A percentile compares a stretch with the other conserved stretches of the same genome.
These are phyloP conservation scores for Spergularia azorica DNA, from an alignment of 179 eudicot genomes.

Conservation along the genomic window DNA sequence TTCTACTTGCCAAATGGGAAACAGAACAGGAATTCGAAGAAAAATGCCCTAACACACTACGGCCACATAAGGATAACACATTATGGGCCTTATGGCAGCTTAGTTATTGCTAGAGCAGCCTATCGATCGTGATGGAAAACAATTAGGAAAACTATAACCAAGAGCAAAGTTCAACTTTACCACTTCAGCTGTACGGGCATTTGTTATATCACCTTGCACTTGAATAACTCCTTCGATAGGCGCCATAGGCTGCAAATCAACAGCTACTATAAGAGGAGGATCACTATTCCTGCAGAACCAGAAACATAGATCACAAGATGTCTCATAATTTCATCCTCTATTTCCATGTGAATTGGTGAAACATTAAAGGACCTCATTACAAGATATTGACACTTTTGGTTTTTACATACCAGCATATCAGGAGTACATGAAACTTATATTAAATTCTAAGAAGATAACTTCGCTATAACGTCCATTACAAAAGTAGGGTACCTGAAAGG, in stretches of 20 bases:
- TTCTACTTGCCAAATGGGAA: not conserved
- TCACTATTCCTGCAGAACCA: conserved; percentile 52
- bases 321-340: not conserved
- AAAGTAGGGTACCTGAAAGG: too few species aligned
- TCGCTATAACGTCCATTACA: too few species aligned
- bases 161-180: conserved; percentile 34
- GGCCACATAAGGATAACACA: too few species aligned
- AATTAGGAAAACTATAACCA: not conserved
- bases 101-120: not conserved
- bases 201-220: conserved; percentile 98
- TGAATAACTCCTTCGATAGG: conserved; percentile 98
- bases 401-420: too few species aligned
- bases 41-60: not conserved
- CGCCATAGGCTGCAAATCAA: conserved; percentile 99
- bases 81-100: not conserved
- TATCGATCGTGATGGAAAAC: too few species aligned
- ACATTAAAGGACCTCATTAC: not conserved
- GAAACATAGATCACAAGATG: conserved; percentile 1
- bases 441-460: not conserved
- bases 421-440: not conserved
- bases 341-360: not conserved
- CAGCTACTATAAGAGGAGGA: conserved; percentile 92
- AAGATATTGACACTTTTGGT: not conserved
- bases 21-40: conserved; percentile 3
- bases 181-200: conserved; percentile 97